phyloP scores from a whole-genome alignment of 2,329 filamentous ascomycete genomes.

The Iodosphaeria phyllophila region DNA sequence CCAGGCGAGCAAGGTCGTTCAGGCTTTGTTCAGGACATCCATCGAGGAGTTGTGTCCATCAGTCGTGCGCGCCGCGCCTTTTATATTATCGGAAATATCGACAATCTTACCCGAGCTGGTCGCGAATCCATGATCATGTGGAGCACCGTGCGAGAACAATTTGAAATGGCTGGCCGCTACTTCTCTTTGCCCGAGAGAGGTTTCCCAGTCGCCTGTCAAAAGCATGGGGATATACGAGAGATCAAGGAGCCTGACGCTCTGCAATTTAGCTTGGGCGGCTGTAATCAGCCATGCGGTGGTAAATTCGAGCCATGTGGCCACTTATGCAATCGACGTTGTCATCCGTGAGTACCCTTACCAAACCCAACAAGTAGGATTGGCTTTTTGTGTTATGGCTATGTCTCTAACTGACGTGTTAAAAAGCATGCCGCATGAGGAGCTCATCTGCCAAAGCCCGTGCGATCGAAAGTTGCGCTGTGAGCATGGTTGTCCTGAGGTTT shows the following conservation, averaged over 20 bases:
- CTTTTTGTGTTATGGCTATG: not conserved
- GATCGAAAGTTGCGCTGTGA: constrained; percentile 9
- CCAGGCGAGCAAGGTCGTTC: constrained; percentile 23
- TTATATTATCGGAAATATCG: constrained; percentile 67
- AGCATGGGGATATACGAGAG: constrained; percentile 31
- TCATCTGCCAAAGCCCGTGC: constrained; percentile 11
- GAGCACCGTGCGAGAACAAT: constrained; percentile 16
- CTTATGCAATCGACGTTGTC: constrained; percentile 11
- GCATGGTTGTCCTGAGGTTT: constrained; percentile 10
- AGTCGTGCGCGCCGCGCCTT: constrained; percentile 60
- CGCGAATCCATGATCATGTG: constrained; percentile 23
- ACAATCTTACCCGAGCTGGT: constrained; percentile 27
- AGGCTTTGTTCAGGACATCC: constrained; percentile 53
- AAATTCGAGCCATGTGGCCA: constrained; percentile 11
- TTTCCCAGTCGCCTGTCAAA: constrained; percentile 44
- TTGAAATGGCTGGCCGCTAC: constrained; percentile 18
- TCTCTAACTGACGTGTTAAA: not conserved
- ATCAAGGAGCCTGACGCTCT: constrained; percentile 36
- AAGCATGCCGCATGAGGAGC: constrained; percentile 9
- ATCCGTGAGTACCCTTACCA: constrained; percentile 10
- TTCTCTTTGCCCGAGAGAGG: constrained; percentile 13
- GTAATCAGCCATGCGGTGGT: constrained; percentile 7
- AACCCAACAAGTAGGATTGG: not conserved
- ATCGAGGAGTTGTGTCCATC: constrained; percentile 38
- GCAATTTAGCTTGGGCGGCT: constrained; percentile 14